These are phyloP conservation scores for Quillaja saponaria DNA, from an alignment of 306 rosid genomes.

Conservation along the genomic window DNA sequence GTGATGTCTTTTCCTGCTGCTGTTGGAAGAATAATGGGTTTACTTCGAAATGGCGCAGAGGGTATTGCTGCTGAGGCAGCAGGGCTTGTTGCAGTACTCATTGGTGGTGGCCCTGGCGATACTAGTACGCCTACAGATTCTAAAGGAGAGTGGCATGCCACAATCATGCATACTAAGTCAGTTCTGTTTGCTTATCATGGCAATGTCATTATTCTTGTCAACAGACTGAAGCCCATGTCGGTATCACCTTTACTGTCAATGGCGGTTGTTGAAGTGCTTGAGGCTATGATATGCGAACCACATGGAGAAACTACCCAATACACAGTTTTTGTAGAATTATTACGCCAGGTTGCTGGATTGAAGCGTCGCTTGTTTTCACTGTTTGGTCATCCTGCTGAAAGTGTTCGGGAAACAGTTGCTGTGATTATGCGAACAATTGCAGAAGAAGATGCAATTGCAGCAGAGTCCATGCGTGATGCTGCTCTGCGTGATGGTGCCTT, in stretches of 20 bases:
- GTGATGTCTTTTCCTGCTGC: slow-evolving; percentile 99
- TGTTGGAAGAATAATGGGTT: slow-evolving; percentile 98
- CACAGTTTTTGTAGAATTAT: slow-evolving; percentile 86
- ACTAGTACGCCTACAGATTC: slow-evolving; percentile 64
- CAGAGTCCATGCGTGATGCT: slow-evolving; percentile 99
- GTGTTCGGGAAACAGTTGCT: slow-evolving; percentile 93
- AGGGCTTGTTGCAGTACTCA: slow-evolving; percentile 87
- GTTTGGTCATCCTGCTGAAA: slow-evolving; percentile 99
- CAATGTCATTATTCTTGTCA: slow-evolving; percentile 74
- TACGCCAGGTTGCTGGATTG: slow-evolving; percentile 98
- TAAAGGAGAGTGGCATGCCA: slow-evolving; percentile 96
- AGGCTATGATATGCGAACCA: slow-evolving; percentile 98
- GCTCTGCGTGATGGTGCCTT: slow-evolving; percentile 98
- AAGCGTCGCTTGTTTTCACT: slow-evolving; percentile 96
- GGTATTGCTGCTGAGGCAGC: slow-evolving; percentile 98
- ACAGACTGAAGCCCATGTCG: slow-evolving; percentile 91
- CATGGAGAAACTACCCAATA: slow-evolving; percentile 96
- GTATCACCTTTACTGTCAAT: slow-evolving; percentile 91
- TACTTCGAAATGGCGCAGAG: slow-evolving; percentile 96
- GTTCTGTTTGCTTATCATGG: slow-evolving; percentile 85
- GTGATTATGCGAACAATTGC: slow-evolving; percentile 98
- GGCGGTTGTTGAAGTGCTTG: slow-evolving; percentile 97
- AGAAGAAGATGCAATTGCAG: slow-evolving; percentile 99
- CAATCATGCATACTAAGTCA: slow-evolving; percentile 93
- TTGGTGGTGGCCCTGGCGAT: slow-evolving; percentile 97